phyloP scores from a whole-genome alignment of 768 basidiomycete genomes.

The Kwoniella dendrophila region DNA sequence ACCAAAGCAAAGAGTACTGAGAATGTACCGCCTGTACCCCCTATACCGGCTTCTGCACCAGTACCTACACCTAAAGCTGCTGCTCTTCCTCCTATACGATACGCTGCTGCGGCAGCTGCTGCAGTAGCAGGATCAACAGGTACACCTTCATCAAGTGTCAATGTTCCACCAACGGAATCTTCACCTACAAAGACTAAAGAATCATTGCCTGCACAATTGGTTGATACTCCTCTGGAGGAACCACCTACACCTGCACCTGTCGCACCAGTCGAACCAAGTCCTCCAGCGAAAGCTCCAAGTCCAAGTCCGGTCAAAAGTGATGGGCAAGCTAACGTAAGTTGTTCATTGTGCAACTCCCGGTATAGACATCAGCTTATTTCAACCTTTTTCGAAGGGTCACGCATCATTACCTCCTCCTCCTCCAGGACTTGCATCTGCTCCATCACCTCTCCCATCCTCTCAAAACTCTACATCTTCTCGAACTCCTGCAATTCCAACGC shows the following conservation, averaged over 20 bases:
- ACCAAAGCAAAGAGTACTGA: conserved; percentile 64
- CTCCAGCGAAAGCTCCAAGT: conserved; percentile 1
- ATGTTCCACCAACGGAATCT: conserved; percentile 12
- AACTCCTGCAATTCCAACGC: conserved; percentile 15
- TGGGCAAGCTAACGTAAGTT: conserved; percentile 35
- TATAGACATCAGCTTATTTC: not conserved
- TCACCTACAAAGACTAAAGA: conserved; percentile 23
- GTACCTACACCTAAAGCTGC: conserved; percentile 57
- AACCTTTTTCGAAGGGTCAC: conserved; percentile 29
- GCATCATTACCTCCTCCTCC: conserved; percentile 41
- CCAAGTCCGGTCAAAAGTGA: conserved; percentile 17
- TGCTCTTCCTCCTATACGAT: conserved; percentile 67
- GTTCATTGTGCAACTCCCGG: not conserved
- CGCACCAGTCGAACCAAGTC: conserved; percentile 10
- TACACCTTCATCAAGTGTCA: conserved; percentile 10
- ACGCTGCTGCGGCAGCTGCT: conserved; percentile 86
- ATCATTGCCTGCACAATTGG: conserved; percentile 12
- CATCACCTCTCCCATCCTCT: conserved; percentile 15
- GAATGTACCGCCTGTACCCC: conserved; percentile 56
- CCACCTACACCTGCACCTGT: conserved; percentile 20
- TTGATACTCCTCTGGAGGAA: conserved; percentile 18
- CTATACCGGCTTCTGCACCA: conserved; percentile 56
- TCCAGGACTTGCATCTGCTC: conserved; percentile 25
- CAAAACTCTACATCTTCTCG: conserved; percentile 14
- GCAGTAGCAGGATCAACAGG: conserved; percentile 56